Base-by-base conservation (phyloP, 1,284 basidiomycete species). In the Ustilago xerochloae region DNA sequence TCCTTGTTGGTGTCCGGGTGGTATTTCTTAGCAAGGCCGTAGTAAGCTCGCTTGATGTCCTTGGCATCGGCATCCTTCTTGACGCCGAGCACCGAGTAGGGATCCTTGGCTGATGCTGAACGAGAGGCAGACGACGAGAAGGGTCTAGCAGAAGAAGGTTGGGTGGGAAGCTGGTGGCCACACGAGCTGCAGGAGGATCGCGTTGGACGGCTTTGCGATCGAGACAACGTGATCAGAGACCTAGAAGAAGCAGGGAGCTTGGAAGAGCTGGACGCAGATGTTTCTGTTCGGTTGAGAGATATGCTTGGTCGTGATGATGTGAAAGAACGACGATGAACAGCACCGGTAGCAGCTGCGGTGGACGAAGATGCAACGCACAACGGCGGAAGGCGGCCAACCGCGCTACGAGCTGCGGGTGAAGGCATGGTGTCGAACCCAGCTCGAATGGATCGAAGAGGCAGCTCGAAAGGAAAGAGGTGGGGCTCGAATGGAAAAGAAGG, bases 1-100 rank as follows among this genome's bases (percentile, higher is more conserved):
- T 97, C 94, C 65, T 94, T 93, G 86, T 94, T 97, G 20, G 94
- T 94, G 83, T 99, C 97, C 0, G 97, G 97, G 86, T 99, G 97
- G 83, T 91, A 97, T 87, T 98, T 97, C 69, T 97, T 92, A 29
- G 97, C 97, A 72, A 99, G 91, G 93, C 97, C 88, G 85, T 98
- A 99, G 86, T 99, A 99, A 1, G 90, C 89, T 85, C 97, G 96
- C 89, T 99, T 99, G 82, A 99, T 97, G 77, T 99, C 94, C 43
- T 91, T 89, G 18, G 90, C 84, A 26, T 90, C 88, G 46, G 96
- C 92, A 85, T 95, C 93, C 80, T 90, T 90, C 77, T 89, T 89
- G 13, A 99, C 92, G 28, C 96, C 96, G 9, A 99, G 87, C 18
- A 93, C 91, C 45, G 92, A 86, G 85, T 99, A 99, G 0, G 97